Evolutionary conservation across 2,329 filamentous ascomycete species (phyloP), one percentile per base, ranked within the genome.

Genomic region (Ramularia endophylla): DNA sequence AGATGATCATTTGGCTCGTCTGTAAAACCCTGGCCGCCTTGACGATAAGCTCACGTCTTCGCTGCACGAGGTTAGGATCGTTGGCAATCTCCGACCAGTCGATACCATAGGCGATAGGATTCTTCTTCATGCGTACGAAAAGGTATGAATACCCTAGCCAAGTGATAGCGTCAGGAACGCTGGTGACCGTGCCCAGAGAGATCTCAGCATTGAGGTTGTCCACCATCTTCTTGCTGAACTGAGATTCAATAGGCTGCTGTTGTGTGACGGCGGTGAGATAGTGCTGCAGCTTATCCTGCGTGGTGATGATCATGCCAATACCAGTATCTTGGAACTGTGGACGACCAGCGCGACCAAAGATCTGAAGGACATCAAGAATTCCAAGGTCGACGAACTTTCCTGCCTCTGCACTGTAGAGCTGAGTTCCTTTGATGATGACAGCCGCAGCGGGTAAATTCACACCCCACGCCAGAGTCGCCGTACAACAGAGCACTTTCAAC

Each of bases 141-240:
- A 98, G 73, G 59, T 97, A 98, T 0, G 90, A 95, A 62, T 98
- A 98, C 11, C 94, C 90, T 22, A 98, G 83, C 92, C 92, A 98
- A 51, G 94, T 87, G 1, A 95, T 89, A 0, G 87, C 92, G 67
- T 98, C 94, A 2, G 83, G 73, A 2, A 98, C 85, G 1, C 90
- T 95, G 0, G 90, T 97, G 13, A 98, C 94, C 0, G 94, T 98
- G 1, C 92, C 92, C 7, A 98, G 67, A 0, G 88, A 79, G 49
- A 98, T 88, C 61, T 98, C 92, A 0, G 92, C 92, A 53, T 98
- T 98, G 44, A 98, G 68, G 52, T 98, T 98, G 63, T 98, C 92
- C 2, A 98, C 89, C 8, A 98, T 71, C 64, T 94, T 94, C 22
- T 85, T 77, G 1, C 89, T 95, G 59, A 98, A 95, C 44, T 82